Conservation (phyloP, 805 yeast species). For the Jamesozyma hellenica region DNA sequence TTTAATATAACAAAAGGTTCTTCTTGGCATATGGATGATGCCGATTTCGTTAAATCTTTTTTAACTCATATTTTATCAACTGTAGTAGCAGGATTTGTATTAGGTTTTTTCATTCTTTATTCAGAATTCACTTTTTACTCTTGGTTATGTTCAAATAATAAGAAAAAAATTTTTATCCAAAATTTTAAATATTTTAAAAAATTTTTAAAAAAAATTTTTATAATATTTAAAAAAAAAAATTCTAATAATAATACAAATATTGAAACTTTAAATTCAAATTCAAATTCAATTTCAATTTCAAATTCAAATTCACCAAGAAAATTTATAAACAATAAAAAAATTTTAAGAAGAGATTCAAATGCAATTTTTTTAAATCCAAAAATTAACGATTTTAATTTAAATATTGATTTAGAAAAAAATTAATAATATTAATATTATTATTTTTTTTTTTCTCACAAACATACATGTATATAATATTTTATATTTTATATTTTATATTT, state of each 20-base stretch:
- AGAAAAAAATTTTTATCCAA: slow-evolving; percentile 6
- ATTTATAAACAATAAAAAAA: not conserved
- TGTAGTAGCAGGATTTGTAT: slow-evolving; percentile 55
- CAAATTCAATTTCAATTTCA: not conserved
- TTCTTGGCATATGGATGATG: slow-evolving; percentile 88
- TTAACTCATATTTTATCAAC: slow-evolving; percentile 64
- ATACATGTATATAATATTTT: no score
- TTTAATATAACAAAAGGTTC: slow-evolving; percentile 73
- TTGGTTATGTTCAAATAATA: slow-evolving; percentile 15
- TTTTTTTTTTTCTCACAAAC: no score
- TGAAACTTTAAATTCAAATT: no score
- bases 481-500: no score
- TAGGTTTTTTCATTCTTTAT: slow-evolving; percentile 39
- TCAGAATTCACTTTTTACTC: slow-evolving; percentile 37
- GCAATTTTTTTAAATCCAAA: not conserved
- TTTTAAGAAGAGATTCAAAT: slow-evolving; percentile 4
- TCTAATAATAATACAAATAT: not conserved
- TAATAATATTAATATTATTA: not conserved
- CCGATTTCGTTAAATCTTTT: slow-evolving; percentile 59
- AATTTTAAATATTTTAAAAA: slow-evolving; percentile 14
- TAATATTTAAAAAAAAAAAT: not conserved
- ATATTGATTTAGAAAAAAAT: slow-evolving; percentile 3
- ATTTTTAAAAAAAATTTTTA: not conserved
- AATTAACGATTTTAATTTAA: not conserved
- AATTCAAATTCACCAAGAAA: not conserved